Conservation (phyloP, 2,329 filamentous ascomycete genomes). For the Alternaria gansuensis region DNA sequence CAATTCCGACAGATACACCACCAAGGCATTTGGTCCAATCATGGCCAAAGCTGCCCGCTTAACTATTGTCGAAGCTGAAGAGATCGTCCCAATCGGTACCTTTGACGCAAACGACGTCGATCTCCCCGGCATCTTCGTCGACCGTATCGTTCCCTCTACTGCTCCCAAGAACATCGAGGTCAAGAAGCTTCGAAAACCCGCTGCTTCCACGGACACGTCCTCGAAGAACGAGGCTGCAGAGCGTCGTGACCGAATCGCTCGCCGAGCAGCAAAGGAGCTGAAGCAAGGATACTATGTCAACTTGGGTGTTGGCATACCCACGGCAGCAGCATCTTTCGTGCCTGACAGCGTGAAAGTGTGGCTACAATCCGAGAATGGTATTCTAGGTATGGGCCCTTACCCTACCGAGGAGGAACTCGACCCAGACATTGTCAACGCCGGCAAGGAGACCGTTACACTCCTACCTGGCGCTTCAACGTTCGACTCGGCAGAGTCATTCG, state of each 20-base stretch:
- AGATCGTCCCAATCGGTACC: constrained; percentile 88
- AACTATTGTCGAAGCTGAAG: constrained; percentile 93
- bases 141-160: constrained; percentile 84
- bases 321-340: constrained; percentile 85
- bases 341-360: constrained; percentile 62
- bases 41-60: constrained; percentile 92
- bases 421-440: constrained; percentile 88
- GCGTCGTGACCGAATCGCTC: constrained; percentile 78
- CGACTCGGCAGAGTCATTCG: constrained; percentile 87
- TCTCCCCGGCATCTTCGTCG: constrained; percentile 90
- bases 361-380: constrained; percentile 65
- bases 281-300: constrained; percentile 96
- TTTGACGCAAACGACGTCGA: constrained; percentile 85
- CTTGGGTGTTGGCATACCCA: constrained; percentile 91
- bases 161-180: constrained; percentile 78
- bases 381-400: constrained; percentile 57
- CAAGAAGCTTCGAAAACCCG: constrained; percentile 45
- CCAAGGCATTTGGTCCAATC: constrained; percentile 51
- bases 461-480: constrained; percentile 82
- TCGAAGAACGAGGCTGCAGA: constrained; percentile 20
- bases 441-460: constrained; percentile 91
- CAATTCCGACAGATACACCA: constrained; percentile 42
- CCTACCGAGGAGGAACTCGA: constrained; percentile 74
- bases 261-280: constrained; percentile 86
- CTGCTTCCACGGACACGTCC: constrained; percentile 30